Evolutionary conservation across 1,284 basidiomycete genomes (phyloP), one percentile per base, ranked within the genome.

Genomic region (Gymnopus androsaceus): DNA sequence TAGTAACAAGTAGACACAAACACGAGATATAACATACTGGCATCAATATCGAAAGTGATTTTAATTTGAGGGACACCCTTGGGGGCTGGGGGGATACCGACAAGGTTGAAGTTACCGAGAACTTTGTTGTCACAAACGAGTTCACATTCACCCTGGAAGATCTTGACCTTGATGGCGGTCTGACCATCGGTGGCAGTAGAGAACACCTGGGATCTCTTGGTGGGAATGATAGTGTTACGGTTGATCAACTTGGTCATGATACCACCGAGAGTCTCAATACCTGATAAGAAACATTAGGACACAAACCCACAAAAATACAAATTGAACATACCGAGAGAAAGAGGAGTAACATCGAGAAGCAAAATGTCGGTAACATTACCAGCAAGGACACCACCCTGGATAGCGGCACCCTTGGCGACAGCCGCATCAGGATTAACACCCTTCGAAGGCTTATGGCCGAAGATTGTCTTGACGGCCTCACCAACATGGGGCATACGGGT

Each of bases 81-180:
- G 63, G 95, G 94, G 14, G 95, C 96, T 38, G 96, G 96, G 41
- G 96, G 96, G 61, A 99, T 95, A 56, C 96, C 95, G 59, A 94
- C 92, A 59, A 99, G 90, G 80, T 98, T 95, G 88, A 99, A 99
- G 82, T 98, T 97, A 63, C 96, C 97, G 63, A 99, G 89, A n/a
- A 98, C 77, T 80, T 98, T 98, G 89, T 99, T 98, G 80, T 99
- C 95, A 54, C 91, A 82, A 55, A 95, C 92, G 64, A 98, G 87
- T 75, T 98, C 95, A 81, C 96, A 94, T 81, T 98, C 97, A 69
- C 96, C 96, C 78, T 98, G 94, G 82, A 87, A 98, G 66, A 98
- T 93, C 85, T 97, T 96, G 75, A 98, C 94, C 74, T 96, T 93
- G 61, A 98, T 96, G 36, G 94, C 94, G 33, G 90, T 96, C 78